Percentiles rank a stretch among this genome's conserved stretches.
Conservation (phyloP, 2,329 filamentous ascomycete genomes). For the Beauveria asiatica region DNA sequence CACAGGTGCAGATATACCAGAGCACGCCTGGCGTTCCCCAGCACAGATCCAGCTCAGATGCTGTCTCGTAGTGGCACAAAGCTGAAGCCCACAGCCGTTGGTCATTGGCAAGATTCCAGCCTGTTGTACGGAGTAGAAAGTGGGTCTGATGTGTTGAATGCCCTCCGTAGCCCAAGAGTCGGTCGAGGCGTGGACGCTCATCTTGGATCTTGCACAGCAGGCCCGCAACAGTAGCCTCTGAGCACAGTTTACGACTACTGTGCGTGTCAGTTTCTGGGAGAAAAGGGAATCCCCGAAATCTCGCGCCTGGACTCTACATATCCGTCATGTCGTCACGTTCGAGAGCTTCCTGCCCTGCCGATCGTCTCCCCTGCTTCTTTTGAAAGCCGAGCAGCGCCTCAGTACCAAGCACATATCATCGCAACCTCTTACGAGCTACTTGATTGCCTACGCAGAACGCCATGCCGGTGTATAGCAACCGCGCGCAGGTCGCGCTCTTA, state of each 20-base stretch:
- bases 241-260: neutral
- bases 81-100: neutral
- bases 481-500: conserved; percentile 46
- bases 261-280: neutral
- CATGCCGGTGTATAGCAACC: conserved; percentile 32
- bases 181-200: neutral
- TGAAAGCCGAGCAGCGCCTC: neutral
- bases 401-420: neutral
- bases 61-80: neutral
- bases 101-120: neutral
- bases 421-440: neutral
- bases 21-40: no score
- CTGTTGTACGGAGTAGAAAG: neutral
- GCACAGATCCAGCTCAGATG: neutral
- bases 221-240: neutral
- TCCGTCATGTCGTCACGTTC: neutral
- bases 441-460: neutral
- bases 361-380: neutral
- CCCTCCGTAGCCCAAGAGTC: neutral
- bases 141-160: conserved; percentile 1
- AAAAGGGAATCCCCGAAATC: neutral
- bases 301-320: neutral
- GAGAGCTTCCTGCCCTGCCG: neutral
- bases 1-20: no score
- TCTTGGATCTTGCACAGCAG: conserved; percentile 1